A percentile compares a stretch with the other conserved stretches of the same genome.
phyloP scores from a whole-genome alignment of 305 asterid species.

The Striga hermonthica region DNA sequence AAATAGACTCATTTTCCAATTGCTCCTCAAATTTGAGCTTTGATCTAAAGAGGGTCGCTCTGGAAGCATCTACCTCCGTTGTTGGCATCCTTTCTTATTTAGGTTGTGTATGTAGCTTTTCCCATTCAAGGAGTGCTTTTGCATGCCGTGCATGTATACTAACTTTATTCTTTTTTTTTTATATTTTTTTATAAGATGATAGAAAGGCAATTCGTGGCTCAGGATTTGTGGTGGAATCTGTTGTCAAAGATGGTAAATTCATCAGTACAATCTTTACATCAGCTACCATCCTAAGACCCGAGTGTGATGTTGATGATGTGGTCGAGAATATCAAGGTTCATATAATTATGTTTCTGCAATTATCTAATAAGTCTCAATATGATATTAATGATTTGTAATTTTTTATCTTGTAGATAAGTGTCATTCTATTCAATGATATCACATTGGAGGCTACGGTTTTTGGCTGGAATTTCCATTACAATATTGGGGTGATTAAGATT shows the following conservation, averaged over 20 bases:
- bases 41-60: not conserved
- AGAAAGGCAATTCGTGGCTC: not conserved
- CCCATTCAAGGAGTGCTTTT: not conserved
- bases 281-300: constrained; percentile 6
- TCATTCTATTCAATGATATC: not conserved
- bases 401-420: not conserved
- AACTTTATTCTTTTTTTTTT: not conserved
- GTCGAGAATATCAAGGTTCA: not conserved
- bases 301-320: not conserved
- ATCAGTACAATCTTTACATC: not conserved
- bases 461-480: constrained; percentile 4
- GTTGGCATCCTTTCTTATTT: constrained; percentile 14
- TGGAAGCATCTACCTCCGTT: constrained; percentile 1
- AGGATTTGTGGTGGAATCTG: constrained; percentile 3
- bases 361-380: not conserved
- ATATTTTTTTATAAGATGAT: not conserved
- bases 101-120: not conserved
- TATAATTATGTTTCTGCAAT: not conserved
- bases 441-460: not conserved
- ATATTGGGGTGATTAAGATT: not conserved
- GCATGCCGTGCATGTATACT: not conserved
- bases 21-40: not conserved
- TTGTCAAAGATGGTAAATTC: not conserved
- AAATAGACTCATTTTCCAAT: not conserved
- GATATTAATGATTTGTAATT: not conserved